phyloP scores from a whole-genome alignment of 257 asterid genomes.

The Ocimum tenuiflorum region DNA sequence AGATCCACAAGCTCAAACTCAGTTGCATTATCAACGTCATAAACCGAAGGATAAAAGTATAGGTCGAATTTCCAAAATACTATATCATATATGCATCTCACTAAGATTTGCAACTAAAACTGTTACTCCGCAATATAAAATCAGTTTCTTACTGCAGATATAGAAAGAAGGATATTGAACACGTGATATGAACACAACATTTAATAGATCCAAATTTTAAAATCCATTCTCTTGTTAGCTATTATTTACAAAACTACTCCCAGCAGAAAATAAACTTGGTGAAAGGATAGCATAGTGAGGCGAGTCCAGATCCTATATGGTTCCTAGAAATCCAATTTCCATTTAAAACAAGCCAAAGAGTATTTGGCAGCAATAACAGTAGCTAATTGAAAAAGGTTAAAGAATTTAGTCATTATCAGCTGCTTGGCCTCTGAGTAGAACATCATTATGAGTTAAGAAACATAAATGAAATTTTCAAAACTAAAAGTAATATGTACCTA shows the following conservation, averaged over 20 bases:
- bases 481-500: slow-evolving; percentile 49
- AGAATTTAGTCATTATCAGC: neutral
- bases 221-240: neutral
- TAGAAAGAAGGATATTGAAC: neutral
- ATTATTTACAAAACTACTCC: neutral
- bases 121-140: neutral
- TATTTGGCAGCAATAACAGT: neutral
- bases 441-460: slow-evolving; percentile 6
- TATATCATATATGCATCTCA: neutral
- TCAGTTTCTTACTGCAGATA: slow-evolving; percentile 8
- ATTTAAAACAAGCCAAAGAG: slow-evolving; percentile 7
- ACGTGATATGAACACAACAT: neutral
- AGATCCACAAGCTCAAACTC: slow-evolving; percentile 55
- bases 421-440: neutral
- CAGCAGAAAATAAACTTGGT: neutral
- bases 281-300: neutral
- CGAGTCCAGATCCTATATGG: neutral
- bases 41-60: slow-evolving; percentile 11
- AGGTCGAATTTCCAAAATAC: slow-evolving; percentile 7
- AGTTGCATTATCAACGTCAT: slow-evolving; percentile 40
- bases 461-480: slow-evolving; percentile 2
- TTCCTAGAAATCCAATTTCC: slow-evolving; percentile 11
- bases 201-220: neutral
- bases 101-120: slow-evolving; percentile 9
- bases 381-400: neutral